phyloP scores from a whole-genome alignment of 2,329 filamentous ascomycete genomes.

The Microdochium bolleyi region DNA sequence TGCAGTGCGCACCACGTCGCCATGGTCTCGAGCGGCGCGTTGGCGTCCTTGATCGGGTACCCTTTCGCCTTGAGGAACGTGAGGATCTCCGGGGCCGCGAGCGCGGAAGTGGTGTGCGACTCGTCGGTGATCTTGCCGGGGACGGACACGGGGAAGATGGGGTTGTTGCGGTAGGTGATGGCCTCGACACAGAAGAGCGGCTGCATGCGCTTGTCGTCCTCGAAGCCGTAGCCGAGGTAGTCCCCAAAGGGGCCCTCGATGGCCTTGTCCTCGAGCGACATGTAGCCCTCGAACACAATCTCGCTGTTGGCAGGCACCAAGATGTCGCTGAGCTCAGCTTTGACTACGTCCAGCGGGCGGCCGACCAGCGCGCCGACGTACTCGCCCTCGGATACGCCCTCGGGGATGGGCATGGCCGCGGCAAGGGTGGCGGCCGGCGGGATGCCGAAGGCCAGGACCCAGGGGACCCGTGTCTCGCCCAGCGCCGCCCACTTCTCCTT shows the following conservation, averaged over 20 bases:
- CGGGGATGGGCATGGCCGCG: conserved; percentile 36
- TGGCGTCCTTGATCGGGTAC: conserved; percentile 34
- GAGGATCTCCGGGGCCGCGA: conserved; percentile 33
- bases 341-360: conserved; percentile 34
- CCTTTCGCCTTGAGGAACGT: conserved; percentile 23
- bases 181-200: conserved; percentile 33
- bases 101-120: conserved; percentile 14
- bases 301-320: conserved; percentile 39
- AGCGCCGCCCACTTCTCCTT: conserved; percentile 35
- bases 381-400: conserved; percentile 35
- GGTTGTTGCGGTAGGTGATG: conserved; percentile 37
- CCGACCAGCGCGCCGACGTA: conserved; percentile 40
- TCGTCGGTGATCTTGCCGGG: conserved; percentile 37
- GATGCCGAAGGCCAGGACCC: conserved; percentile 37
- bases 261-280: conserved; percentile 32
- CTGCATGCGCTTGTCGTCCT: conserved; percentile 24
- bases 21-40: conserved; percentile 34
- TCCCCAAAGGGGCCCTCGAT: conserved; percentile 42
- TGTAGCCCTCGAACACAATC: conserved; percentile 40
- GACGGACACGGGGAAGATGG: conserved; percentile 33
- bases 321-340: conserved; percentile 40
- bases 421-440: conserved; percentile 41
- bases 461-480: conserved; percentile 33
- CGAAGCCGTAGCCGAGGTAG: conserved; percentile 32
- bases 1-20: conserved; percentile 43